Evolutionary conservation across 345 rosid species (phyloP).

Genomic region (Citrus maxima): DNA sequence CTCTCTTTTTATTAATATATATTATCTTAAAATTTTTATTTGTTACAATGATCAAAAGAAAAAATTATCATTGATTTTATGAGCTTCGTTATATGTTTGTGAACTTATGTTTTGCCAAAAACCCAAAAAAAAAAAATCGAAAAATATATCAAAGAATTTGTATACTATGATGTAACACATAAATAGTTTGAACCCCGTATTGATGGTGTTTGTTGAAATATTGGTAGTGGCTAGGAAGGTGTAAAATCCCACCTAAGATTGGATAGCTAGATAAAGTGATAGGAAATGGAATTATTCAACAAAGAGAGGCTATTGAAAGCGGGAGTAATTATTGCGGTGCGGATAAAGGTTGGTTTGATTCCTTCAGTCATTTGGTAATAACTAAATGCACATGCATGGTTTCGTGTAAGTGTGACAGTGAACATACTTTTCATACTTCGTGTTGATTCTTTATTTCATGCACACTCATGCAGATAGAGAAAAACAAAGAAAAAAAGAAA

Average conservation of each 20-base stretch:
- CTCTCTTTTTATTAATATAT: too few species aligned
- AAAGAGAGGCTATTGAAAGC: constrained; percentile 10
- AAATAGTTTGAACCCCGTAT: too few species aligned
- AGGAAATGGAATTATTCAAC: constrained; percentile 19
- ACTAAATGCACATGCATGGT: constrained; percentile 50
- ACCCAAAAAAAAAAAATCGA: too few species aligned
- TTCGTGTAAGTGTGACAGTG: constrained; percentile 20
- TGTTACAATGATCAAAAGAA: too few species aligned
- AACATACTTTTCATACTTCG: constrained; percentile 4
- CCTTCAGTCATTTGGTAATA: constrained; percentile 33
- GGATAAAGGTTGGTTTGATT: constrained; percentile 19
- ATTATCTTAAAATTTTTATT: too few species aligned
- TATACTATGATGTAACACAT: too few species aligned
- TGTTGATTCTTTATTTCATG: not conserved
- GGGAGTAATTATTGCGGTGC: constrained; percentile 37
- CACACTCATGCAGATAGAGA: not conserved
- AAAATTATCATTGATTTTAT: too few species aligned
- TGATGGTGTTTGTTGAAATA: too few species aligned
- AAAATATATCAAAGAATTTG: too few species aligned
- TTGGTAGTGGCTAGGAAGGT: constrained; percentile 24
- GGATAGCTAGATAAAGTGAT: not conserved
- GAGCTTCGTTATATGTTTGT: too few species aligned
- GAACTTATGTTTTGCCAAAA: too few species aligned
- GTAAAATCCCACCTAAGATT: constrained; percentile 24
- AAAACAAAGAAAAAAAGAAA: too few species aligned